Conservation (phyloP, 192 early-diverging fungal genomes). For the Ramicandelaber brevisporus region DNA sequence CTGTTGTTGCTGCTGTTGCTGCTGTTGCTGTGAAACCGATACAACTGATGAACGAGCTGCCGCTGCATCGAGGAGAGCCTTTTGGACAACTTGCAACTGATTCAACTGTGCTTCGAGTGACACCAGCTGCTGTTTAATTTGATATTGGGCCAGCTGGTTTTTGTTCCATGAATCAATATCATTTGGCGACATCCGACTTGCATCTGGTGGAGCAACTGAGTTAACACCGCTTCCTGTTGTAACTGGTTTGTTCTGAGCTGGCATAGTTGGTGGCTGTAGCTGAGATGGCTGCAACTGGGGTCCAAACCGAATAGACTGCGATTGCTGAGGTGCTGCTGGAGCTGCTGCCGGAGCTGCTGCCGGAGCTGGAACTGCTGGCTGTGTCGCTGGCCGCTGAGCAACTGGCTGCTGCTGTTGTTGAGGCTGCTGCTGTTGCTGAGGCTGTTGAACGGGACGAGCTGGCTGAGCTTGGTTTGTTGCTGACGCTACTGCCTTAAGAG, state of each 20-base stretch:
- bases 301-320: slow-evolving; percentile 11
- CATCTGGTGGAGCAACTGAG: slow-evolving; percentile 10
- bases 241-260: slow-evolving; percentile 8
- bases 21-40: too few species aligned
- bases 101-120: too few species aligned
- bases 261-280: slow-evolving; percentile 4
- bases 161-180: slow-evolving; percentile 1
- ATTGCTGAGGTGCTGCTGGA: slow-evolving; percentile 6
- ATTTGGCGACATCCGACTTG: slow-evolving; percentile 8
- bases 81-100: too few species aligned
- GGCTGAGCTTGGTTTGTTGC: slow-evolving; percentile 1
- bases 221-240: too few species aligned
- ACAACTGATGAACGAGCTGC: too few species aligned
- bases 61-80: too few species aligned
- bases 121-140: too few species aligned
- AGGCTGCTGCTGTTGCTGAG: not conserved
- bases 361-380: slow-evolving; percentile 1
- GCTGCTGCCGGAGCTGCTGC: not conserved
- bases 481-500: too few species aligned
- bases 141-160: not conserved
- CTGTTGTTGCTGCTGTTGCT: too few species aligned
- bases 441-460: not conserved
- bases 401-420: not conserved
- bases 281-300: slow-evolving; percentile 7
- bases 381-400: slow-evolving; percentile 6